Conservation (phyloP, 2,329 filamentous ascomycete species). For the Colletotrichum cordylinicola region DNA sequence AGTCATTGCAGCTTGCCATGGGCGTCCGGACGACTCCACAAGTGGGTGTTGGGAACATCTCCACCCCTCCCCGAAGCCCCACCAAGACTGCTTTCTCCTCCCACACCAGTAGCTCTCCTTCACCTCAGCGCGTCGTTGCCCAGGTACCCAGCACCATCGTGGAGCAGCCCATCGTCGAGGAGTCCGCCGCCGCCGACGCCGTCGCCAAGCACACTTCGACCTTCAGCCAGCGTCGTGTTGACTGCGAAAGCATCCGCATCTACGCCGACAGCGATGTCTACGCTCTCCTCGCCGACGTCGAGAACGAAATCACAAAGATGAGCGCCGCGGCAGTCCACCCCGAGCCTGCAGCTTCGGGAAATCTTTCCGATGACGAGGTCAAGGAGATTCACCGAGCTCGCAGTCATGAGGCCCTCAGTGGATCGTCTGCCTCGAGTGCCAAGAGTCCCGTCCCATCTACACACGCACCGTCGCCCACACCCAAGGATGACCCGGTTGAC, state of each 20-base stretch:
- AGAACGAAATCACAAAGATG: slow-evolving; percentile 61
- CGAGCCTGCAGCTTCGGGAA: slow-evolving; percentile 40
- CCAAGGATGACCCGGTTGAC: slow-evolving; percentile 13
- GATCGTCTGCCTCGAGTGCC: slow-evolving; percentile 29
- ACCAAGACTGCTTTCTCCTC: slow-evolving; percentile 46
- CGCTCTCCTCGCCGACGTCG: slow-evolving; percentile 70
- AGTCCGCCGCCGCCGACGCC: slow-evolving; percentile 28
- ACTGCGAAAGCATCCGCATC: slow-evolving; percentile 70
- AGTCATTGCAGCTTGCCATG: slow-evolving; percentile 48
- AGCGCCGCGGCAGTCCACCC: slow-evolving; percentile 32
- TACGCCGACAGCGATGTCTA: slow-evolving; percentile 74
- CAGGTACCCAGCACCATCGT: slow-evolving; percentile 63
- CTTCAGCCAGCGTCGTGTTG: slow-evolving; percentile 37
- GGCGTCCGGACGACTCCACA: slow-evolving; percentile 35
- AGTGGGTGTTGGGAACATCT: slow-evolving; percentile 46
- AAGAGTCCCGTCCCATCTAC: slow-evolving; percentile 34
- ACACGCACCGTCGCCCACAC: slow-evolving; percentile 26
- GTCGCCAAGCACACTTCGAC: slow-evolving; percentile 30
- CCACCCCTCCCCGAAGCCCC: slow-evolving; percentile 66
- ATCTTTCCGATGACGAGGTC: slow-evolving; percentile 39
- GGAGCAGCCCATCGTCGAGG: slow-evolving; percentile 56
- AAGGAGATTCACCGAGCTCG: slow-evolving; percentile 51
- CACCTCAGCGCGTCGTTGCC: slow-evolving; percentile 56
- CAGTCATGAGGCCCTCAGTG: slow-evolving; percentile 57
- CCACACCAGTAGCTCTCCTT: slow-evolving; percentile 46